phyloP scores from a whole-genome alignment of 1,139 yeast species.

The Pichia sp. region DNA sequence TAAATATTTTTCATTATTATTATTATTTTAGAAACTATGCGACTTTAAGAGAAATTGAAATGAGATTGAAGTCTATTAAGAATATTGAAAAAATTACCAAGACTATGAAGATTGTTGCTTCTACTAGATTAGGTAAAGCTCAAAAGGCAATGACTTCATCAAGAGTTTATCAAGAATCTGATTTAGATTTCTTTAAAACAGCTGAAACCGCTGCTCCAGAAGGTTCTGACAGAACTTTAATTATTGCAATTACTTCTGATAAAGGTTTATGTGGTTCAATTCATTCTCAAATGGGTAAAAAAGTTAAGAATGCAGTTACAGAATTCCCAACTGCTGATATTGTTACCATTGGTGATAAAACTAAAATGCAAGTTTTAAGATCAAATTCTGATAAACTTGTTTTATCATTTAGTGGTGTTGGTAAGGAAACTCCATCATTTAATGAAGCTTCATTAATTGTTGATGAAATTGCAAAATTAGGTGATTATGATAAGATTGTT shows the following conservation, averaged over 20 bases:
- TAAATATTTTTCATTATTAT: neutral
- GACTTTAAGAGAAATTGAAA: constrained; percentile 97
- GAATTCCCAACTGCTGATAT: constrained; percentile 69
- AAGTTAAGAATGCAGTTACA: constrained; percentile 65
- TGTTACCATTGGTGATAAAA: constrained; percentile 91
- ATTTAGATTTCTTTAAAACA: constrained; percentile 69
- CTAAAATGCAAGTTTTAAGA: constrained; percentile 83
- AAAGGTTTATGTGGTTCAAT: constrained; percentile 99
- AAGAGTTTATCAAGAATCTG: constrained; percentile 77
- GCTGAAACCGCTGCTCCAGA: constrained; percentile 63
- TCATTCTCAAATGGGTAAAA: constrained; percentile 89
- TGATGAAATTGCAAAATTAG: constrained; percentile 69
- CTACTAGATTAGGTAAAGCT: constrained; percentile 93
- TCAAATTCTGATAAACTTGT: constrained; percentile 64
- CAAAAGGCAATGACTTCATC: constrained; percentile 92
- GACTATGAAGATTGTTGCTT: constrained; percentile 99
- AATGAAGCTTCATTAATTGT: constrained; percentile 83
- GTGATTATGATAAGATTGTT: constrained; percentile 71
- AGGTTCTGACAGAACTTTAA: constrained; percentile 56
- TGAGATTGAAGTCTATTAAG: constrained; percentile 95
- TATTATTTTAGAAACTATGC: constrained; percentile 71
- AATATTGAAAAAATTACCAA: constrained; percentile 98
- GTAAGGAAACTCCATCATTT: constrained; percentile 95
- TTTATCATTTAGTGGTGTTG: constrained; percentile 81
- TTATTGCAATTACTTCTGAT: constrained; percentile 89